These are phyloP conservation scores for Aspergillus ustus DNA, from an alignment of 2,329 filamentous ascomycete species.

Conservation along the genomic window DNA sequence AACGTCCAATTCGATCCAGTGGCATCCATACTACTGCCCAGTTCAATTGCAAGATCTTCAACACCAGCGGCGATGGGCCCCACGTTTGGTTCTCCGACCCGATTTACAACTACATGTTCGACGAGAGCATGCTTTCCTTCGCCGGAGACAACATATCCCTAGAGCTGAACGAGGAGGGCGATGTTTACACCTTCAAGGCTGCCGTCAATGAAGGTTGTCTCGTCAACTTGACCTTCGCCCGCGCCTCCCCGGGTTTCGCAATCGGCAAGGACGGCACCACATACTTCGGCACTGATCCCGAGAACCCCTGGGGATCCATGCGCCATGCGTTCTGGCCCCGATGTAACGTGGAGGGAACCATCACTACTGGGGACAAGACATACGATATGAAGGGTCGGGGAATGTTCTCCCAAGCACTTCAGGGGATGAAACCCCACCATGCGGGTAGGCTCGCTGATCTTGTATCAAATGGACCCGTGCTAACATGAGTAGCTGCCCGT, in stretches of 20 bases:
- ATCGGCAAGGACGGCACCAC: slow-evolving; percentile 82
- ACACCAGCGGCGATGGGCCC: slow-evolving; percentile 71
- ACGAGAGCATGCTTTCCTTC: slow-evolving; percentile 80
- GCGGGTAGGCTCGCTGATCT: slow-evolving; percentile 59
- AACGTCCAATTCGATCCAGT: slow-evolving; percentile 52
- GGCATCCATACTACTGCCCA: slow-evolving; percentile 89
- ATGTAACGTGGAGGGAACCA: slow-evolving; percentile 78
- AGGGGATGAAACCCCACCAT: slow-evolving; percentile 99
- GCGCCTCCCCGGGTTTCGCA: slow-evolving; percentile 78
- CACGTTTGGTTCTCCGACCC: slow-evolving; percentile 84
- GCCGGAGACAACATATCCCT: slow-evolving; percentile 84
- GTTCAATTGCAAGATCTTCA: slow-evolving; percentile 94
- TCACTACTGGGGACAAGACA: slow-evolving; percentile 79
- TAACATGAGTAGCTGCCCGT: slow-evolving; percentile 61
- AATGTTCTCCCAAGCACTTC: slow-evolving; percentile 81
- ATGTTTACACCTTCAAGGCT: slow-evolving; percentile 86
- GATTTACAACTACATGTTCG: slow-evolving; percentile 79
- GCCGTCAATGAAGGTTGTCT: slow-evolving; percentile 78
- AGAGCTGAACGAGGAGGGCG: slow-evolving; percentile 83
- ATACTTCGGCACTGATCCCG: slow-evolving; percentile 82
- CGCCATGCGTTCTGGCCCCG: slow-evolving; percentile 94
- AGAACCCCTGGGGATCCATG: slow-evolving; percentile 90
- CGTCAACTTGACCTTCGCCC: slow-evolving; percentile 83
- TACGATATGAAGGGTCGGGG: slow-evolving; percentile 81
- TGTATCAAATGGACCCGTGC: slow-evolving; percentile 5